Evolutionary conservation across 805 yeast species (phyloP).

Genomic region (Cyberlindnera xylosilytica): DNA sequence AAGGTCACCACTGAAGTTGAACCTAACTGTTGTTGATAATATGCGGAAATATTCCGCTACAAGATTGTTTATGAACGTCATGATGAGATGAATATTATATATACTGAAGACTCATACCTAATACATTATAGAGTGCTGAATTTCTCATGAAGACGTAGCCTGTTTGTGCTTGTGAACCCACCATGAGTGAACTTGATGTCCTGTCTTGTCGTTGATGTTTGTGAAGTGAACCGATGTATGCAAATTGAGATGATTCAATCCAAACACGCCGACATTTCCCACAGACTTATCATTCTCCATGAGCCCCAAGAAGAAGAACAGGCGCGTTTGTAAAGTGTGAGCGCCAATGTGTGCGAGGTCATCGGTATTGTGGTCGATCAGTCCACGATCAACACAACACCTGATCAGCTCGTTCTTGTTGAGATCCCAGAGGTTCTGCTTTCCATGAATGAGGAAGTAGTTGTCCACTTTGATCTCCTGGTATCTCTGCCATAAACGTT

Average conservation of each 20-base stretch:
- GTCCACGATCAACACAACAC: conserved; percentile 55
- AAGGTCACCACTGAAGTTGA: neutral
- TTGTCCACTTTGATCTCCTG: conserved; percentile 53
- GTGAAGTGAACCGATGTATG: conserved; percentile 8
- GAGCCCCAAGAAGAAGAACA: conserved; percentile 40
- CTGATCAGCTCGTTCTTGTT: conserved; percentile 47
- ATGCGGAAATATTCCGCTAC: no score
- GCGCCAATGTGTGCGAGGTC: conserved; percentile 32
- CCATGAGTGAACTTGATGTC: conserved; percentile 17
- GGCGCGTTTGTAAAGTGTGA: conserved; percentile 33
- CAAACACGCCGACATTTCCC: conserved; percentile 33
- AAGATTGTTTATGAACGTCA: neutral
- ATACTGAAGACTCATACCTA: neutral
- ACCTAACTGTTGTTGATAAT: no score
- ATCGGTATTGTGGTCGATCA: conserved; percentile 37
- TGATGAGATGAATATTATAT: neutral
- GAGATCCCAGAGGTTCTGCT: conserved; percentile 43
- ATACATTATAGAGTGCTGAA: no score
- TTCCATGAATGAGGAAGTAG: conserved; percentile 32
- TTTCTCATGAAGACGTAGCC: neutral
- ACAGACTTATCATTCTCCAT: conserved; percentile 32
- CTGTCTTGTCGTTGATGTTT: conserved; percentile 9
- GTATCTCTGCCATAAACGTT: conserved; percentile 35
- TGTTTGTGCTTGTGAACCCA: conserved; percentile 12
- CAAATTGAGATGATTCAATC: conserved; percentile 22